Evolutionary conservation across 176 grass and related monocot genomes (phyloP), one percentile per base, ranked within the genome.

Genomic region (Ananas comosus): DNA sequence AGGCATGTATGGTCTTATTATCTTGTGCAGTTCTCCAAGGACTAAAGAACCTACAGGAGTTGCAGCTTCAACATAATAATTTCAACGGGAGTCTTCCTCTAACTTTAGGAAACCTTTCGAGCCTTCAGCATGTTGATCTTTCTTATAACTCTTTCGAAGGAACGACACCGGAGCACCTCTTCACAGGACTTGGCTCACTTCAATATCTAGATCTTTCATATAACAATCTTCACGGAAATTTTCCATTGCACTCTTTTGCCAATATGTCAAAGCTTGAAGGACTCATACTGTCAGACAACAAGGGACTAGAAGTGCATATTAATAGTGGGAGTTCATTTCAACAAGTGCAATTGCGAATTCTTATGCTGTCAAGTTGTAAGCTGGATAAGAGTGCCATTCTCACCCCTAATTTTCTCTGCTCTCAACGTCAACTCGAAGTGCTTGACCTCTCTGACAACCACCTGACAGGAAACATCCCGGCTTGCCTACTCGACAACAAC

Each of bases 361-460:
- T 82, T 7, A 9, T 52, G 28, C 63, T 83, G 2, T 74, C 76
- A n/a, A 56, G 69, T 21, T 87, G 85, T 68, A 66, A 29, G 6
- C 25, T 87, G 63, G 63, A 80, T 9, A 70, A n/a, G 10, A 61
- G 4, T 56, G 22, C 52, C 0, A 58, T 85, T 64, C 13, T 12
- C 5, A 72, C 71, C 25, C 74, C 58, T 51, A 2, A 53, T 28
- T 88, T 88, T 18, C 50, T 88, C 13, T 7, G 1, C n/a, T 76
- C 67, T 12, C 80, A 83, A 1, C 0, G 8, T 56, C 6, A 69
- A 21, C 8, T 87, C 19, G 3, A 70, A 18, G 0, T 48, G 8
- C 73, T 87, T 28, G 72, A 80, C 56, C 66, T 88, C 27, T 72
- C 80, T 3, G 50, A 73, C 12, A 87, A 50, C 51, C 74, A 65